These are phyloP conservation scores for Nymphaea colorata DNA, from an alignment of 164 flowering plant species.

Conservation along the genomic window DNA sequence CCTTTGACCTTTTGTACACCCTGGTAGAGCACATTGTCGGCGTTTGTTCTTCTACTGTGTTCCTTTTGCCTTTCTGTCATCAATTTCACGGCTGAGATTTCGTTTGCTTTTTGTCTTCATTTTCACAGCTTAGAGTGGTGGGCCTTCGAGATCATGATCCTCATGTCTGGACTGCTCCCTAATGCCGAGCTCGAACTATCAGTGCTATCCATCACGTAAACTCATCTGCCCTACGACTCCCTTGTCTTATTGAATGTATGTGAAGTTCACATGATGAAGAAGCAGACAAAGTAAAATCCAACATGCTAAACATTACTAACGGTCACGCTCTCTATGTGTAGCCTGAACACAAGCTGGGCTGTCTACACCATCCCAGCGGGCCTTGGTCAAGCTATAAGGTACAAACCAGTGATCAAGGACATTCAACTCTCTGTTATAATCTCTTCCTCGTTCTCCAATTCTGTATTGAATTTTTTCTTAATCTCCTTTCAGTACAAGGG, in stretches of 20 bases:
- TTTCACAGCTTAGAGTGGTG: slow-evolving; percentile 34
- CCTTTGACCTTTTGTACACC: too few relatives aligned
- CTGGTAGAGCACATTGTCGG: too few relatives aligned
- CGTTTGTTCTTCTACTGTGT: too few relatives aligned
- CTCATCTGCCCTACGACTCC: not conserved
- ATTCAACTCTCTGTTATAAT: not conserved
- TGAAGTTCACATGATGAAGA: too few relatives aligned
- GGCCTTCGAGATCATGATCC: slow-evolving; percentile 54
- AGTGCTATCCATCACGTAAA: slow-evolving; percentile 47
- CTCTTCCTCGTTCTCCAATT: not conserved
- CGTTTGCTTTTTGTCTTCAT: not conserved
- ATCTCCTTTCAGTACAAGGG: slow-evolving; percentile 28
- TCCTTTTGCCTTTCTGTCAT: too few relatives aligned
- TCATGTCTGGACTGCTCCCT: slow-evolving; percentile 50
- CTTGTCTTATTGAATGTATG: too few relatives aligned
- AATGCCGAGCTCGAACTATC: slow-evolving; percentile 58
- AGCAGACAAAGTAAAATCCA: too few relatives aligned
- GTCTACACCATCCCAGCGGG: slow-evolving; percentile 21
- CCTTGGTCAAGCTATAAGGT: slow-evolving; percentile 20
- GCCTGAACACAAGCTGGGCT: slow-evolving; percentile 15
- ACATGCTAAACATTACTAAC: not conserved
- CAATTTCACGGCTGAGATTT: too few relatives aligned
- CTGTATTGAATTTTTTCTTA: not conserved
- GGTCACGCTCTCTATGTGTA: not conserved
- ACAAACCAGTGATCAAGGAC: not conserved